Conservation (phyloP, 257 asterid species). For the Solanum sejunctum region DNA sequence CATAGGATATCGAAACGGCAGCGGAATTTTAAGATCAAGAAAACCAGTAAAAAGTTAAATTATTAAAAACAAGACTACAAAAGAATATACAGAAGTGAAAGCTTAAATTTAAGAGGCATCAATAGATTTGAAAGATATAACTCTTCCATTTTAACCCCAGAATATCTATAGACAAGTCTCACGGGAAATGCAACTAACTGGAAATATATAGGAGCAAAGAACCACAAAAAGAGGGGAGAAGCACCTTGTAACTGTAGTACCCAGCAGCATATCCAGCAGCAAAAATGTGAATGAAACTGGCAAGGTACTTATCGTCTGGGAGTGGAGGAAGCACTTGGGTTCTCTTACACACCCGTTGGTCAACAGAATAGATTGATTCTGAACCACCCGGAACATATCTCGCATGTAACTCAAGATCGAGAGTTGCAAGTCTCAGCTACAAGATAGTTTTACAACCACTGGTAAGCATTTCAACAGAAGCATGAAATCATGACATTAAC, state of each 20-base stretch:
- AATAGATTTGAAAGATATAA: background rate
- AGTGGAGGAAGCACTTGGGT: slow-evolving; percentile 83
- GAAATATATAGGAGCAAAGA: background rate
- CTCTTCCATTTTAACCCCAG: background rate
- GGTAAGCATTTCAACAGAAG: background rate
- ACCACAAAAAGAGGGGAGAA: background rate
- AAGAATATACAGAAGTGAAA: background rate
- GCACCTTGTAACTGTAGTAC: slow-evolving; percentile 95
- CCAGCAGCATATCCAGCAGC: slow-evolving; percentile 98
- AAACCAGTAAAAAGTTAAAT: background rate
- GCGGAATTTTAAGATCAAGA: background rate
- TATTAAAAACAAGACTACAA: background rate
- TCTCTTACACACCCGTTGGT: slow-evolving; percentile 51
- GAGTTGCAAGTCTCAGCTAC: slow-evolving; percentile 72
- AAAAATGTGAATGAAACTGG: slow-evolving; percentile 84
- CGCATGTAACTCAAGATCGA: slow-evolving; percentile 79
- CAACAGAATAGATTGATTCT: slow-evolving; percentile 73
- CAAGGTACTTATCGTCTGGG: slow-evolving; percentile 75
- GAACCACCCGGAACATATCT: slow-evolving; percentile 76
- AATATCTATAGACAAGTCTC: background rate
- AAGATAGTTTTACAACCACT: slow-evolving; percentile 5
- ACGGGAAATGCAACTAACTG: background rate
- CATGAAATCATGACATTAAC: background rate
- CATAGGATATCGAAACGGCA: background rate
- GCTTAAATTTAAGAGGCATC: background rate